Base-by-base conservation (phyloP, 768 basidiomycete species). In the Leccinum ochraceum region DNA sequence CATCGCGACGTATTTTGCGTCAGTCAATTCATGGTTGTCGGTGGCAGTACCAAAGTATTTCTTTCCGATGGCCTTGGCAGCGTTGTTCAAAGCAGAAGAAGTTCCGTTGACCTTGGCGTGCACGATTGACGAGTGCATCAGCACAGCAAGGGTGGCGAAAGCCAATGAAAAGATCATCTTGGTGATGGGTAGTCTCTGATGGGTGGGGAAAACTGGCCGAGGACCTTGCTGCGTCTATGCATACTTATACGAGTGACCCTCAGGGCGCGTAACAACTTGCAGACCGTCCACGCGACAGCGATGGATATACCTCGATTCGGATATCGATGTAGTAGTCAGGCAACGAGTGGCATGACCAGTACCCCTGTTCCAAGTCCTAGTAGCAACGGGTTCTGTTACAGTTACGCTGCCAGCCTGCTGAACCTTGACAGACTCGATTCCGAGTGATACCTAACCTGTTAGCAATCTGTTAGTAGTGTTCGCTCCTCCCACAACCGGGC, bases 41-140 rank as follows among this genome's bases (percentile, higher is more conserved):
- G 81, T 81, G 24, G 81, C 81, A 52, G 76, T 71, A 36, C 81
- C 80, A 54, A 81, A 81, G 72, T 82, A 83, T 20, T 20, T 7
- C 74, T 63, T 68, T 80, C 81, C 2, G 44, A 76, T 72, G 3
- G 74, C 67, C 64, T 70, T 75, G 3, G 80, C 78, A 5, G 74
- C 71, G 5, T 60, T 64, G 67, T 81, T 72, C 11, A 81, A 63
- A 44, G 58, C n/a, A 32, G 60, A 39, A 7, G 48, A 39, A 7
- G 48, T 53, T n/a, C n/a, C 46, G 57, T 39, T 26, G 13, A 44
- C 53, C 58, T n/a, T 9, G n/a, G 17, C 42, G n/a, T 50, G 54
- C 10, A n/a, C 59, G 24, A 49, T 30, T 10, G 49, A 28, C 7
- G 30, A 32, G 28, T 59, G 50, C 34, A 39, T 20, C 32, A 63